Base-by-base conservation (phyloP, 1,284 basidiomycete species). In the Tilletia horrida region DNA sequence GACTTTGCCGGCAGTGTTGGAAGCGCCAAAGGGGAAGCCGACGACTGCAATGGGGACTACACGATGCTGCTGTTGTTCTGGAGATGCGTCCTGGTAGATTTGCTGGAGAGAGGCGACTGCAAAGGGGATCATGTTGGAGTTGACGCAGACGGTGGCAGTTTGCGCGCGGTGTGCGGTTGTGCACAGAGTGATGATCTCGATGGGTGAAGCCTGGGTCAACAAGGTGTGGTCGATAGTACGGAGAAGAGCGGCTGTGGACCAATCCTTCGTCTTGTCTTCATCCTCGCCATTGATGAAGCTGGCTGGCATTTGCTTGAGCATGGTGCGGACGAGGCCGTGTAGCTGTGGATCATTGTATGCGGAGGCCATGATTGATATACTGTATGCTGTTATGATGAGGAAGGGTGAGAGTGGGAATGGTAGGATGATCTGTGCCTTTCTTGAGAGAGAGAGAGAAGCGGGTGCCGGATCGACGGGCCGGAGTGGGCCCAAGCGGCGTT, bases 21-120 rank as follows among this genome's bases (percentile, higher is more conserved):
- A 66, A 0, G 71, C 71, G 35, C 76, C 73, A 31, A 74, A 74
- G 25, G 73, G 72, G 64, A 76, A 74, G 6, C 71, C 75, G 43
- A 76, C 69, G 31, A 74, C 73, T 3, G 70, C 68, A 68, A 76
- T 76, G 16, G 72, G 72, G 0, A 62, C 57, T 27, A 75, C 72
- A 23, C 59, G 21, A 29, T 25, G 21, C 29, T 59, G 23, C 9
- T 35, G 14, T 25, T 18, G 25, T 59, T 14, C 55, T 35, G 27
- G 27, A 23, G 55, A 18, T 13, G 40, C 31, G 6, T 31, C 40
- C 21, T 52, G 27, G 40, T 21, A 52, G 50, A 65, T 48, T 31
- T 59, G 64, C 16, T 68, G 35, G 1, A 78, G 69, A 88, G 85
- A 63, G 86, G 82, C 66, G 86, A 86, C 3, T 88, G 92, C 75